Evolutionary conservation across 306 rosid genomes (phyloP), one percentile per base, ranked within the genome.

Genomic region (Quercus dentata): DNA sequence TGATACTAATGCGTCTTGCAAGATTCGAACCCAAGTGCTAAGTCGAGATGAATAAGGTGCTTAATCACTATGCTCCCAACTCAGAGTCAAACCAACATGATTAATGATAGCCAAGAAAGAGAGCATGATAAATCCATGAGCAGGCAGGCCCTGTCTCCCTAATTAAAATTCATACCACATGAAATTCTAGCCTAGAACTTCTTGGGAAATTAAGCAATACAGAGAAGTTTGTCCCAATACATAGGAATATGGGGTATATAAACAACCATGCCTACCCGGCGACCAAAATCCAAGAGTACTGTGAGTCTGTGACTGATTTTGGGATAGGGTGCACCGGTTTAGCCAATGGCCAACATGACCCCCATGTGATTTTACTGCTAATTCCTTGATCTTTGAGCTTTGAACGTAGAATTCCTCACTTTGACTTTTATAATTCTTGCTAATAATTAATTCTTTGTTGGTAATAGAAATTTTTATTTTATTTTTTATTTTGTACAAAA

Each of bases 351-450:
- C 79, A 51, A 68, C 74, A 81, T 81, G 83, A 81, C 76, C 30
- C 69, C 82, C 90, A 84, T 81, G 90, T 87, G 90, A 81, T 59
- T 35, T 82, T 38, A 72, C 90, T 87, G 84, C 84, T 62, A 30
- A 76, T 70, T 77, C 81, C 84, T 86, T 83, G 87, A 25, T 80
- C 30, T 7, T 57, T 13, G 82, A 52, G 89, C 89, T 83, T 86
- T 81, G 76, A 87, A 84, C 23, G 49, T 70, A 21, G 75, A 67
- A 78, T 75, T 83, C 77, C 56, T 65, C 44, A 35, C 57, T 72
- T 81, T 87, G 86, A 87, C 86, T 87, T 81, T 0, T 5, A 7
- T 23, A 14, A 25, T 77, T 49, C 57, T 68, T 49, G 17, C 54
- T 49, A 49, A 41, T 41, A 41, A 41, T 8, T 41, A 41, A 38